Percentiles rank a stretch among this genome's conserved stretches.
Conservation (phyloP, 2,329 filamentous ascomycete genomes). For the Alternaria sp. region DNA sequence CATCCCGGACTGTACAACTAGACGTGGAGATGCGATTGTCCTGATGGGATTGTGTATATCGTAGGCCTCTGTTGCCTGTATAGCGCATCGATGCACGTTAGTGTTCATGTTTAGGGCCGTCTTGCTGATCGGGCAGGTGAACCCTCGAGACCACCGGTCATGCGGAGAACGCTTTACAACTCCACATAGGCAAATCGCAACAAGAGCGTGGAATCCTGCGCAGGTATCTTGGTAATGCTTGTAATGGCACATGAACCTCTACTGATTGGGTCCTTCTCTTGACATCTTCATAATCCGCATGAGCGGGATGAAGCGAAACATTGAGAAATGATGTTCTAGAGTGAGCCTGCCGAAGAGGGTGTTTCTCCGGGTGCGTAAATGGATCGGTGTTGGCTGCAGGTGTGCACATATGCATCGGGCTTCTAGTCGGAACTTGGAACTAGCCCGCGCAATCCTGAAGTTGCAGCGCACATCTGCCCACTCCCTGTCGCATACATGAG, state of each 20-base stretch:
- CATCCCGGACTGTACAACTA: not conserved
- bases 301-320: not conserved
- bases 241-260: not conserved
- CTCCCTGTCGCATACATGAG: not conserved
- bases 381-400: not conserved
- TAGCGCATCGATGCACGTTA: not conserved
- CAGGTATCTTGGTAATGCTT: conserved; percentile 3
- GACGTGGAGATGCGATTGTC: not conserved
- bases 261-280: conserved; percentile 12
- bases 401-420: conserved; percentile 2
- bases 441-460: conserved; percentile 2
- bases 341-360: not conserved
- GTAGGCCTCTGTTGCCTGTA: not conserved
- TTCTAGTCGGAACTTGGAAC: conserved; percentile 5
- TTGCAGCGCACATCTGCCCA: conserved; percentile 8
- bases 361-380: not conserved
- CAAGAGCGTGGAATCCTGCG: not conserved
- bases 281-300: not conserved
- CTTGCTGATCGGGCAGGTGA: not conserved
- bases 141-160: not conserved
- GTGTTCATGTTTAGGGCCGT: not conserved
- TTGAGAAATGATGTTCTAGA: not conserved
- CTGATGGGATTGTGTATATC: not conserved
- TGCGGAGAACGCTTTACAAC: not conserved
- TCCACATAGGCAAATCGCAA: not conserved